Percentiles rank a stretch among this genome's conserved stretches.
Conservation (phyloP, 768 basidiomycete genomes). For the Lanmaoa rubissima region DNA sequence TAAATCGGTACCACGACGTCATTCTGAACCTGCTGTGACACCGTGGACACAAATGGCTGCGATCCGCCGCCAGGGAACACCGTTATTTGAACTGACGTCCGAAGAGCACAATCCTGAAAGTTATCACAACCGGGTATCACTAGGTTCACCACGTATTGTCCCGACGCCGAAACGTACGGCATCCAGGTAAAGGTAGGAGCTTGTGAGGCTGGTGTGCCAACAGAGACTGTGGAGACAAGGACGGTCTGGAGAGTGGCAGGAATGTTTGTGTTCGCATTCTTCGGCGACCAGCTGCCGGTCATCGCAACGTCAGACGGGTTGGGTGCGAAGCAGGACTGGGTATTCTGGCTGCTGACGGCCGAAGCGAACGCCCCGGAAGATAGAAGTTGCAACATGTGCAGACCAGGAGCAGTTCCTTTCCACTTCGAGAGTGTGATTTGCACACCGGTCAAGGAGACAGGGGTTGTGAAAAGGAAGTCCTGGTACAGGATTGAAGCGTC, state of each 20-base stretch:
- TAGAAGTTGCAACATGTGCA: slow-evolving; percentile 90
- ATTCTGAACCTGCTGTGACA: slow-evolving; percentile 67
- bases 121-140: slow-evolving; percentile 83
- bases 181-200: slow-evolving; percentile 87
- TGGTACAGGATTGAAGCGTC: slow-evolving; percentile 81
- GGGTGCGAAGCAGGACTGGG: slow-evolving; percentile 73
- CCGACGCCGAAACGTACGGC: slow-evolving; percentile 89
- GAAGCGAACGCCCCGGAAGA: slow-evolving; percentile 91
- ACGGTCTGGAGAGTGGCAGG: slow-evolving; percentile 78
- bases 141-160: slow-evolving; percentile 80
- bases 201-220: slow-evolving; percentile 56
- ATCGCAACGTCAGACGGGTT: slow-evolving; percentile 63
- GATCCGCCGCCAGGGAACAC: slow-evolving; percentile 76
- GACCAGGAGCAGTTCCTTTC: slow-evolving; percentile 71
- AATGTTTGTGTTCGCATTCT: slow-evolving; percentile 66
- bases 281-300: slow-evolving; percentile 69
- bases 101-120: slow-evolving; percentile 73
- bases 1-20: slow-evolving; percentile 71
- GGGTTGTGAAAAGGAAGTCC: slow-evolving; percentile 80
- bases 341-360: slow-evolving; percentile 58
- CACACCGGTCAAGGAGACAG: slow-evolving; percentile 79
- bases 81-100: slow-evolving; percentile 80
- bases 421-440: slow-evolving; percentile 79
- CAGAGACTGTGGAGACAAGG: slow-evolving; percentile 62
- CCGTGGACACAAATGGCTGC: slow-evolving; percentile 60